A percentile compares a stretch with the other conserved stretches of the same genome.
These are phyloP conservation scores for Boletus eberwhitei DNA, from an alignment of 768 basidiomycete species.

Conservation along the genomic window DNA sequence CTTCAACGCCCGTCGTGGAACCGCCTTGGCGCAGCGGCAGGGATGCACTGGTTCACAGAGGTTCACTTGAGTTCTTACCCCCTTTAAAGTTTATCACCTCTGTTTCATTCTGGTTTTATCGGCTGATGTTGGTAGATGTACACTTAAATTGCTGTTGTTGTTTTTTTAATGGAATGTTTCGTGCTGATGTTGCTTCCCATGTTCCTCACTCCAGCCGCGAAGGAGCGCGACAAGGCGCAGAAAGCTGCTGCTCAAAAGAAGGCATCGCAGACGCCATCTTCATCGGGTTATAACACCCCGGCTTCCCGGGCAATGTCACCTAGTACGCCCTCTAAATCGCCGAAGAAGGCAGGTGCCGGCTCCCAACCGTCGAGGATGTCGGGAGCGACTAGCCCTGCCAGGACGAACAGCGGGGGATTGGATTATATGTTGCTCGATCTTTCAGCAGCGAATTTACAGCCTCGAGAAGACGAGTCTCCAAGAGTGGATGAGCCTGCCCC, in stretches of 20 bases:
- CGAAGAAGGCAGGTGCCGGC: constrained; percentile 38
- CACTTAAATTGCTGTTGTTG: constrained; percentile 26
- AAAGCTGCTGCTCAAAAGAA: constrained; percentile 49
- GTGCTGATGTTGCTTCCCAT: constrained; percentile 38
- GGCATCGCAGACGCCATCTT: constrained; percentile 29
- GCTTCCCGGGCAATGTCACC: constrained; percentile 46
- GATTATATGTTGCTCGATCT: constrained; percentile 71
- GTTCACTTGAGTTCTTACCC: background rate
- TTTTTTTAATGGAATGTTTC: constrained; percentile 34
- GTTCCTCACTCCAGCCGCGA: constrained; percentile 54
- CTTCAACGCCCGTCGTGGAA: constrained; percentile 73
- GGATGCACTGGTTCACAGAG: constrained; percentile 10
- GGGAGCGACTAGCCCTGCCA: constrained; percentile 42
- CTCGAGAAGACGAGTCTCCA: constrained; percentile 39
- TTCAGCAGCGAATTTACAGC: constrained; percentile 63
- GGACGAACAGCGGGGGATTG: constrained; percentile 28
- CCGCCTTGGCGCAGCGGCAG: constrained; percentile 48
- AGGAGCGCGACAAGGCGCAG: constrained; percentile 74
- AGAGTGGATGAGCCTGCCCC: constrained; percentile 50
- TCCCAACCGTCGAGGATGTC: constrained; percentile 34
- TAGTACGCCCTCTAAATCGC: constrained; percentile 37
- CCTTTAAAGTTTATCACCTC: constrained; percentile 10
- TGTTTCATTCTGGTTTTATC: constrained; percentile 15
- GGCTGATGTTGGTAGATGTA: constrained; percentile 29
- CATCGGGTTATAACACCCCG: constrained; percentile 38